Conservation (phyloP, 305 asterid genomes). For the Fraxinus platypoda region DNA sequence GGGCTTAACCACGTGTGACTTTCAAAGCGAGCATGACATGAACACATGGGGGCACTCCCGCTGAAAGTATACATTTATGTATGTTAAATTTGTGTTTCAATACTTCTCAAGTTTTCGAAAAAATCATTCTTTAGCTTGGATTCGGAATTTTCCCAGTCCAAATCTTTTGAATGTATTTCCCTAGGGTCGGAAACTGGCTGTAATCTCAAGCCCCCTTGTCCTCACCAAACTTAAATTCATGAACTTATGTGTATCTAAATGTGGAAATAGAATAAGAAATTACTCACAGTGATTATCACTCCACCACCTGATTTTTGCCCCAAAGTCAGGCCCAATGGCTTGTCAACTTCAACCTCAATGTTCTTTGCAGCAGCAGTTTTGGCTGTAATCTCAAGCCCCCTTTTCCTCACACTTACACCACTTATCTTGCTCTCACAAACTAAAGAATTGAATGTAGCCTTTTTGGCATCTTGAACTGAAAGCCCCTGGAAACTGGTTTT, state of each 20-base stretch:
- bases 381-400: slow-evolving; percentile 57
- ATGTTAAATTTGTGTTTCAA: not conserved
- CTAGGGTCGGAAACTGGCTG: no score
- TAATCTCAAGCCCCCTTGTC: no score
- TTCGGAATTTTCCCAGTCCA: not conserved
- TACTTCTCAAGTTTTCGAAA: not conserved
- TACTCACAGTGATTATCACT: slow-evolving; percentile 73
- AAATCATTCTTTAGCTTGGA: not conserved
- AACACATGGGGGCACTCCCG: not conserved
- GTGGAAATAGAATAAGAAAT: not conserved
- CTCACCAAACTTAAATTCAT: not conserved
- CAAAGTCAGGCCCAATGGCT: slow-evolving; percentile 84
- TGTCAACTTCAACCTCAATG: slow-evolving; percentile 91
- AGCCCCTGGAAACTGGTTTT: slow-evolving; percentile 65
- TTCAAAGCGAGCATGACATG: not conserved
- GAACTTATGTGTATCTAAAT: not conserved
- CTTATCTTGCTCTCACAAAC: slow-evolving; percentile 34
- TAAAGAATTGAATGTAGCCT: slow-evolving; percentile 42
- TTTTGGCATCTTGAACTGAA: slow-evolving; percentile 60
- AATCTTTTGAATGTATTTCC: not conserved
- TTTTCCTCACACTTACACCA: slow-evolving; percentile 17
- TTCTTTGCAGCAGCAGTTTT: slow-evolving; percentile 67
- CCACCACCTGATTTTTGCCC: slow-evolving; percentile 92
- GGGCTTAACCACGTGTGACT: not conserved
- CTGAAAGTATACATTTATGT: not conserved